These are phyloP conservation scores for Fusarium avenaceum DNA, from an alignment of 2,329 filamentous ascomycete species.

Conservation along the genomic window DNA sequence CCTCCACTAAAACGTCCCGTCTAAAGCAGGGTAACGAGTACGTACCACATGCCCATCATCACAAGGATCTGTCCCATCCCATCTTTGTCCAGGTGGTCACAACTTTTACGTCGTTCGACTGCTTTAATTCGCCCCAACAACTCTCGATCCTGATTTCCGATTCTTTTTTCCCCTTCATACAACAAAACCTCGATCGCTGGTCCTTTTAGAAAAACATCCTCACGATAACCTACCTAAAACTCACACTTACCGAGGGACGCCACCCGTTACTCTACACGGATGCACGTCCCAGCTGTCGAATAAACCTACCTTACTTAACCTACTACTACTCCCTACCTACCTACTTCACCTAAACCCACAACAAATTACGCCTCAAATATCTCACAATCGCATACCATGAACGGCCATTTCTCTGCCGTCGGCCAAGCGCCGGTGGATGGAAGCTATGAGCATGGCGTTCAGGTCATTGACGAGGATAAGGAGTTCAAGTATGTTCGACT, in stretches of 20 bases:
- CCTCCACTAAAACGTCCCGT: slow-evolving; percentile 8
- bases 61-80: slow-evolving; percentile 41
- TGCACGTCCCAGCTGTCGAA: slow-evolving; percentile 38
- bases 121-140: slow-evolving; percentile 43
- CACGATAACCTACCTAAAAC: slow-evolving; percentile 15
- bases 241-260: slow-evolving; percentile 30
- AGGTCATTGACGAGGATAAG: slow-evolving; percentile 93
- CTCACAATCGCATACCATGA: slow-evolving; percentile 65
- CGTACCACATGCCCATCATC: slow-evolving; percentile 39
- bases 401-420: slow-evolving; percentile 83
- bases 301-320: slow-evolving; percentile 17
- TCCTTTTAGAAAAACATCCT: slow-evolving; percentile 2
- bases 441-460: slow-evolving; percentile 91
- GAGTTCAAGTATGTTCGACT: slow-evolving; percentile 84
- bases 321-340: slow-evolving; percentile 1
- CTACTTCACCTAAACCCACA: slow-evolving; percentile 13
- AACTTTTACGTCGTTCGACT: slow-evolving; percentile 46
- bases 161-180: neutral
- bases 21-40: slow-evolving; percentile 12
- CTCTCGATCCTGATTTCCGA: slow-evolving; percentile 17
- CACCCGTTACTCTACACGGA: slow-evolving; percentile 36
- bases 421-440: slow-evolving; percentile 74
- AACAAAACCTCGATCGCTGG: slow-evolving; percentile 1
- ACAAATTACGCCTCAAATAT: slow-evolving; percentile 21
- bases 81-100: slow-evolving; percentile 47